These are phyloP conservation scores for sorghum (Sorghum bicolor) DNA, from an alignment of 176 grass and related monocot species.

Conservation along the genomic window DNA sequence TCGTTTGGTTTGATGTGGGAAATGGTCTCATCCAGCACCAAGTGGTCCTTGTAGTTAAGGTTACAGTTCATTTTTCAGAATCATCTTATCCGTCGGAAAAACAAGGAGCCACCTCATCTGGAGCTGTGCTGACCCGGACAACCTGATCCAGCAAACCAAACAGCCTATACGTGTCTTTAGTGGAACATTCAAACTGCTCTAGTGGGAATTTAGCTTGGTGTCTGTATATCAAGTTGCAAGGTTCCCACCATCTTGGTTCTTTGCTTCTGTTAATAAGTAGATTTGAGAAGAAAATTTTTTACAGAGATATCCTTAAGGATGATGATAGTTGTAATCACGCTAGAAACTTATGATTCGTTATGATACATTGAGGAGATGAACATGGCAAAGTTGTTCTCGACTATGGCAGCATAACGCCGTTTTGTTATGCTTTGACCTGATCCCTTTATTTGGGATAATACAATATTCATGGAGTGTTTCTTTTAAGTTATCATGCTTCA, in stretches of 20 bases:
- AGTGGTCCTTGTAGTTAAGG: too few species aligned
- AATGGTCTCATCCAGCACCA: too few species aligned
- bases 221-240: conserved; percentile 2
- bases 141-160: background rate
- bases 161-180: background rate
- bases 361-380: background rate
- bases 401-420: background rate
- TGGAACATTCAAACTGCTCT: background rate
- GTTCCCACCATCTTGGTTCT: background rate
- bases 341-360: background rate
- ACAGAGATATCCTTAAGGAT: background rate
- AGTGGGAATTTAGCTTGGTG: background rate
- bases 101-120: background rate
- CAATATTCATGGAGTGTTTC: background rate
- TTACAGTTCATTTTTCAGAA: background rate
- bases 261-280: background rate
- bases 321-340: conserved; percentile 8
- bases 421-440: background rate
- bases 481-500: background rate
- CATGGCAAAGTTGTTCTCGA: background rate
- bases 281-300: background rate
- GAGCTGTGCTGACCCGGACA: background rate
- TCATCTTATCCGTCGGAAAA: background rate
- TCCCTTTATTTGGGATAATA: background rate
- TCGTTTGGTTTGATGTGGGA: too few species aligned